These are phyloP conservation scores for Dysphania ambrosioides DNA, from an alignment of 148 eudicot species.

Conservation along the genomic window DNA sequence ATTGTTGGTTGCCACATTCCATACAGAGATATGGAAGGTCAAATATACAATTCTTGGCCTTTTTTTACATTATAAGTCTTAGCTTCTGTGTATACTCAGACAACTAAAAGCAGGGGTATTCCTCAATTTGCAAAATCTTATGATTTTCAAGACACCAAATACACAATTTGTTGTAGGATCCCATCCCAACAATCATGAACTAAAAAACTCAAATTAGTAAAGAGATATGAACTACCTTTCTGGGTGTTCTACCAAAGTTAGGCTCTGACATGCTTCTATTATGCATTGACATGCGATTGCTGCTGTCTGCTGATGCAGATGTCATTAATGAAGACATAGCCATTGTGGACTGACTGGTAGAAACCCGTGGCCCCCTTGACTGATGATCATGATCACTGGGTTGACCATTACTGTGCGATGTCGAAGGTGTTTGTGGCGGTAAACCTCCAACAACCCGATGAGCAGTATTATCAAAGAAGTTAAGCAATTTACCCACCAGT, in stretches of 20 bases:
- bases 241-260: constrained; percentile 69
- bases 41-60: too few relatives aligned
- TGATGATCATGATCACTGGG: constrained; percentile 47
- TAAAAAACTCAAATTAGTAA: neutral
- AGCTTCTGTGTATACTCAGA: too few relatives aligned
- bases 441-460: constrained; percentile 86
- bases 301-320: constrained; percentile 55
- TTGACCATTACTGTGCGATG: constrained; percentile 39
- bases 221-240: constrained; percentile 43
- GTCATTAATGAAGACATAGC: constrained; percentile 80
- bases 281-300: constrained; percentile 44
- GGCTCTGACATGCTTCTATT: constrained; percentile 89
- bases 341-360: constrained; percentile 79
- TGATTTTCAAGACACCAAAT: too few relatives aligned
- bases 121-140: too few relatives aligned
- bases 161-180: too few relatives aligned
- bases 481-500: constrained; percentile 65
- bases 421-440: constrained; percentile 65
- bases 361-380: constrained; percentile 49
- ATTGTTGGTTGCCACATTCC: too few relatives aligned
- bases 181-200: neutral
- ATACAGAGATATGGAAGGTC: too few relatives aligned
- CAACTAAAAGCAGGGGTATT: too few relatives aligned
- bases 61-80: too few relatives aligned
- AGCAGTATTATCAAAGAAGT: constrained; percentile 77